phyloP scores from a whole-genome alignment of 176 grass and related monocot genomes.

The Rhynchospora pubera region DNA sequence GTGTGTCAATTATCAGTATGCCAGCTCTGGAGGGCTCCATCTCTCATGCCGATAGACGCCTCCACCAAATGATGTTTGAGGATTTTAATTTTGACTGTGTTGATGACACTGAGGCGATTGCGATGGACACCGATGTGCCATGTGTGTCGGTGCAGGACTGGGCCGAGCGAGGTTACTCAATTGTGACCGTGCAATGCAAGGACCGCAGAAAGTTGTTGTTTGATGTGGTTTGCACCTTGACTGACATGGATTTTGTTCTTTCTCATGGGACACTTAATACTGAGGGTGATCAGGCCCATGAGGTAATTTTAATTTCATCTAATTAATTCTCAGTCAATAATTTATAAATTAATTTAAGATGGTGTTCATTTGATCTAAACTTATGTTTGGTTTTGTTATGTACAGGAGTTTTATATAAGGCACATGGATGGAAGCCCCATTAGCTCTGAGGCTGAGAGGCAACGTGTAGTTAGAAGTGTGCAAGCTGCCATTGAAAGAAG shows the following conservation, averaged over 20 bases:
- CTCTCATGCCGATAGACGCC: slow-evolving; percentile 64
- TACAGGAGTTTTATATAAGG: slow-evolving; percentile 73
- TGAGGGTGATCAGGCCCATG: slow-evolving; percentile 35
- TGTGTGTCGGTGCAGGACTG: slow-evolving; percentile 59
- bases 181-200: slow-evolving; percentile 64
- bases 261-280: slow-evolving; percentile 94
- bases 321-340: background rate
- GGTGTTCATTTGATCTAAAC: background rate
- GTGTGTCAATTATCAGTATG: slow-evolving; percentile 17
- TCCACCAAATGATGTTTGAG: slow-evolving; percentile 82
- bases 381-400: background rate
- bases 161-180: slow-evolving; percentile 74
- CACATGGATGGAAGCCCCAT: slow-evolving; percentile 62
- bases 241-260: slow-evolving; percentile 93
- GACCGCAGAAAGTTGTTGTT: slow-evolving; percentile 80
- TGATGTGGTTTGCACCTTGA: slow-evolving; percentile 82
- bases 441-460: slow-evolving; percentile 70
- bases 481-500: slow-evolving; percentile 77
- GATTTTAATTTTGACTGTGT: slow-evolving; percentile 26
- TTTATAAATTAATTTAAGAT: background rate
- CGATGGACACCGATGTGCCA: background rate
- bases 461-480: slow-evolving; percentile 64
- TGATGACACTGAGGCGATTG: background rate
- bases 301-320: slow-evolving; percentile 28
- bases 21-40: slow-evolving; percentile 21